Evolutionary conservation across 306 rosid genomes (phyloP), one percentile per base, ranked within the genome.

Genomic region (Acmispon strigosus): DNA sequence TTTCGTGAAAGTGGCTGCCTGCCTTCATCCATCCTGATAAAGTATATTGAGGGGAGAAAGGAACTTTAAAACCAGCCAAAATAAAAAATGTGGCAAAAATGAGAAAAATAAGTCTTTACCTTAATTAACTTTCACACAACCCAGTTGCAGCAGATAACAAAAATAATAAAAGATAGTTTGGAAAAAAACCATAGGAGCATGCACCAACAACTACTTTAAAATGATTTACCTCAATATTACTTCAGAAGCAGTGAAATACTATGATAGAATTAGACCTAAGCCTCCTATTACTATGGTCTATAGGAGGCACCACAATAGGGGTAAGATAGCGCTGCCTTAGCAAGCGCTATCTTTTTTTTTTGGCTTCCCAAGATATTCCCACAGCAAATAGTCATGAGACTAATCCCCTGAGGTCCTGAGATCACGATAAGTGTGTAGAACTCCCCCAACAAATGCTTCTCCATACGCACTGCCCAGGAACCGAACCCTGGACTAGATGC

Each of bases 21-120:
- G 65, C 88, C 96, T 87, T 90, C 96, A 71, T 90, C 96, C 96
- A 90, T 90, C 91, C 96, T 90, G 86, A 63, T 42, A 86, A 19
- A 50, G 62, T 52, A 73, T 8, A 80, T 44, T 32, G 63, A 66
- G 64, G 22, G 61, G 22, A 47, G 73, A 72, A 11, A 55, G 15
- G 53, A 32, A 27, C 34, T 70, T 14, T 70, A 75, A 54, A 29
- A 39, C 42, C 12, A 45, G 48, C 27, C 10, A 24, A 27, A 72
- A 34, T 16, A 47, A 32, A 70, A 8, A 8, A 69, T 39, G 27
- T 5, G 16, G 41, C 36, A 55, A 19, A 74, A 70, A 27, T 13
- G 8, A 24, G 4, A 56, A 11, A 29, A 37, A 36, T 0, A 16
- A 43, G 19, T 2, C 1, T 54, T 4, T 41, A 42, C 18, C 59